Conservation (phyloP, 2,329 filamentous ascomycete genomes). For the Myriosclerotinia duriaeana region DNA sequence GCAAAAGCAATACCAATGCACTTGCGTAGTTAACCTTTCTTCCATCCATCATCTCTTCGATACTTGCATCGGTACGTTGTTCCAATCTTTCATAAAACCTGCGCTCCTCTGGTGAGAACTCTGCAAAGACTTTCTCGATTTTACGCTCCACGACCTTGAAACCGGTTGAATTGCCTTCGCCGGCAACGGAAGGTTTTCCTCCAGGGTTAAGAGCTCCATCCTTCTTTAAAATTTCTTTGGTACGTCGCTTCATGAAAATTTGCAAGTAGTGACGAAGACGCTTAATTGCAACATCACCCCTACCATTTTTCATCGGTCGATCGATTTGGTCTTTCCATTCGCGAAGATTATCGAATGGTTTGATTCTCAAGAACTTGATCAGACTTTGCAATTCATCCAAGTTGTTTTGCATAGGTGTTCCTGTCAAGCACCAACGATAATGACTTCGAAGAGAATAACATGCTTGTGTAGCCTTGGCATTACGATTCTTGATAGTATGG, state of each 20-base stretch:
- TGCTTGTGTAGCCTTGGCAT: slow-evolving; percentile 91
- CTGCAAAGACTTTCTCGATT: slow-evolving; percentile 74
- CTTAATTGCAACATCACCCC: slow-evolving; percentile 83
- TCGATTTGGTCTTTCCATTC: slow-evolving; percentile 94
- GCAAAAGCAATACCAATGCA: slow-evolving; percentile 85
- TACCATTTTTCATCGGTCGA: slow-evolving; percentile 82
- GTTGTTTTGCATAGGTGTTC: slow-evolving; percentile 98
- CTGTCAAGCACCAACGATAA: slow-evolving; percentile 94
- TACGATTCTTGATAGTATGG: slow-evolving; percentile 97
- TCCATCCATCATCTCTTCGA: slow-evolving; percentile 84
- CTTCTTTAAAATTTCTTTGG: slow-evolving; percentile 92
- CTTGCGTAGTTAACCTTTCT: slow-evolving; percentile 86
- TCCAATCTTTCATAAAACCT: slow-evolving; percentile 84
- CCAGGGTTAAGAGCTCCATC: slow-evolving; percentile 78
- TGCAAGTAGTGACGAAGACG: slow-evolving; percentile 81
- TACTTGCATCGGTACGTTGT: slow-evolving; percentile 77
- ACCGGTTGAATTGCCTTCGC: slow-evolving; percentile 55
- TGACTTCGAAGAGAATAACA: slow-evolving; percentile 81
- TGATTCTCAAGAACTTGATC: slow-evolving; percentile 88
- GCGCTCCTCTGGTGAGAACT: slow-evolving; percentile 77
- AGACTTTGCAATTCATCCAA: slow-evolving; percentile 93
- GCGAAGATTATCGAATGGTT: slow-evolving; percentile 81
- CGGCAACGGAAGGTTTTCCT: slow-evolving; percentile 55
- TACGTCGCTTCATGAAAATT: slow-evolving; percentile 98
- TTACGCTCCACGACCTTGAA: slow-evolving; percentile 94